A percentile compares a stretch with the other conserved stretches of the same genome.
These are phyloP conservation scores for Coriolopsis trogii DNA, from an alignment of 1,284 basidiomycete genomes.

Conservation along the genomic window DNA sequence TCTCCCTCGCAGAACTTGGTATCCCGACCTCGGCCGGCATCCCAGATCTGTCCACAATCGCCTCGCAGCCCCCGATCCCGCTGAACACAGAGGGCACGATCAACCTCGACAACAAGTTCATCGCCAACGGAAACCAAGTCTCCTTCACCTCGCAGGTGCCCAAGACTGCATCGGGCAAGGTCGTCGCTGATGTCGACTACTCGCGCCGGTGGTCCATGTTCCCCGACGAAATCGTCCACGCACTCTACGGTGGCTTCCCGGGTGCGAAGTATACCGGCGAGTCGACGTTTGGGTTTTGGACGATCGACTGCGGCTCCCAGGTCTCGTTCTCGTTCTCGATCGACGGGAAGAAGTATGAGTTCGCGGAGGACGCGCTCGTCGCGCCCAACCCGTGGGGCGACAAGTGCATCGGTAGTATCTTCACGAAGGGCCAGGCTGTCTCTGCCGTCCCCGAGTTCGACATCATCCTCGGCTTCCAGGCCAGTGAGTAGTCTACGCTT, in stretches of 20 bases:
- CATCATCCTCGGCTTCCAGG: slow-evolving; percentile 18
- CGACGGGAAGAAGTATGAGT: slow-evolving; percentile 13
- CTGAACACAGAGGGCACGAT: slow-evolving; percentile 17
- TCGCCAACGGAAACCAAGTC: slow-evolving; percentile 5
- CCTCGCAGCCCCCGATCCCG: slow-evolving; percentile 14
- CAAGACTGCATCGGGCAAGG: slow-evolving; percentile 7
- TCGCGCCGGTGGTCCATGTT: slow-evolving; percentile 11
- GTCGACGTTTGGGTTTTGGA: slow-evolving; percentile 18
- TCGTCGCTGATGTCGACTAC: slow-evolving; percentile 12
- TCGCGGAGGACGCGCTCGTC: slow-evolving; percentile 13
- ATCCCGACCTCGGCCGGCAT: slow-evolving; percentile 13
- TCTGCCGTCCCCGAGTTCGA: slow-evolving; percentile 12
- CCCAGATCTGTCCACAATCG: slow-evolving; percentile 12
- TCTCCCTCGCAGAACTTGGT: slow-evolving; percentile 15
- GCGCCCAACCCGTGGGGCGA: slow-evolving; percentile 21
- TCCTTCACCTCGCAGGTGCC: slow-evolving; percentile 6
- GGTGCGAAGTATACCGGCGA: slow-evolving; percentile 15
- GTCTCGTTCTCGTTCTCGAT: slow-evolving; percentile 17
- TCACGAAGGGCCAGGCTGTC: slow-evolving; percentile 16
- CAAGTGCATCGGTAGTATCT: slow-evolving; percentile 20
- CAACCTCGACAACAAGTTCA: slow-evolving; percentile 14
- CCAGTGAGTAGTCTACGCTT: slow-evolving; percentile 9
- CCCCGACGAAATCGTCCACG: slow-evolving; percentile 13
- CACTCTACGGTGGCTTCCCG: slow-evolving; percentile 11
- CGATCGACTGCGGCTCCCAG: slow-evolving; percentile 15